Evolutionary conservation across 2,329 filamentous ascomycete genomes (phyloP).

Genomic region (Phoma herbarum): DNA sequence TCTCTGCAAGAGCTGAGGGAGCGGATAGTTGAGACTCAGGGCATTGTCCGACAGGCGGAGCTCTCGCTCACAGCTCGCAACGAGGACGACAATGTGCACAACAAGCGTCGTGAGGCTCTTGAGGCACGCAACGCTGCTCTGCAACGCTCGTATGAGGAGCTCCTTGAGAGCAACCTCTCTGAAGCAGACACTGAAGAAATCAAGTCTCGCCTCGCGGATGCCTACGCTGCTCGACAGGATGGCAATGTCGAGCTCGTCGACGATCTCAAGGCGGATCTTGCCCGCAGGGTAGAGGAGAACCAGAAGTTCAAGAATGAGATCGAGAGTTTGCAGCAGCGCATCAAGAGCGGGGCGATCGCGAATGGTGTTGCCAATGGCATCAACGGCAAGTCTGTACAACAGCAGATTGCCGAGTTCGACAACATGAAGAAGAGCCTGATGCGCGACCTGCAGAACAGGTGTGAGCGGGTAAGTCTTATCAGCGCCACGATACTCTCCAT

Average conservation of each 20-base stretch:
- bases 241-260: slow-evolving; percentile 76
- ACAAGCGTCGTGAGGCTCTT: slow-evolving; percentile 75
- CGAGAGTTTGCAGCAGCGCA: slow-evolving; percentile 77
- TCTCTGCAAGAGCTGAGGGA: slow-evolving; percentile 80
- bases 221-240: slow-evolving; percentile 78
- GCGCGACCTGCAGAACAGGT: slow-evolving; percentile 97
- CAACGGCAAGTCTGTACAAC: slow-evolving; percentile 91
- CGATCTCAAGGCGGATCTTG: slow-evolving; percentile 78
- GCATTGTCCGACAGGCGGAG: slow-evolving; percentile 91
- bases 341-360: slow-evolving; percentile 70
- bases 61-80: slow-evolving; percentile 77
- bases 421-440: slow-evolving; percentile 99
- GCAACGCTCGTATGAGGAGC: slow-evolving; percentile 83
- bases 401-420: slow-evolving; percentile 98
- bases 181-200: slow-evolving; percentile 84
- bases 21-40: slow-evolving; percentile 86
- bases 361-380: slow-evolving; percentile 66
- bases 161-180: slow-evolving; percentile 80
- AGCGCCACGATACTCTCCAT: slow-evolving; percentile 19
- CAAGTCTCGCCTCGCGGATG: slow-evolving; percentile 78
- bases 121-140: slow-evolving; percentile 77
- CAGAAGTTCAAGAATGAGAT: slow-evolving; percentile 80
- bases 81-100: slow-evolving; percentile 68
- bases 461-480: slow-evolving; percentile 73
- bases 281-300: slow-evolving; percentile 82